A percentile compares a stretch with the other conserved stretches of the same genome.
Conservation (phyloP, 345 rosid genomes). For the Combretum micranthum region DNA sequence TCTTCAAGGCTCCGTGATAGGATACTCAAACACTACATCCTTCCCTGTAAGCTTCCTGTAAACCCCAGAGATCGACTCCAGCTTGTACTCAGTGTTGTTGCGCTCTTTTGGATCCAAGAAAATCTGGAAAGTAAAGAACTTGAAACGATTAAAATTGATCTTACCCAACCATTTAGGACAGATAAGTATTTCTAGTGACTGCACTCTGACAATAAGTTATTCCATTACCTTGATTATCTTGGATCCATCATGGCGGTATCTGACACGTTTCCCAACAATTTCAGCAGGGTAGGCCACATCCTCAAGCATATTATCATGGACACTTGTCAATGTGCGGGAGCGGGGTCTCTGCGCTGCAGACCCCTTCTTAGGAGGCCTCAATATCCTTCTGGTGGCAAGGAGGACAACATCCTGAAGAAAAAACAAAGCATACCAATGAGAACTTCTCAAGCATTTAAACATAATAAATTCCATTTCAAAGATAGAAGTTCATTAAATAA, state of each 20-base stretch:
- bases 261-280: slow-evolving; percentile 76
- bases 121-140: slow-evolving; percentile 24
- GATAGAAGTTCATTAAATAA: not conserved
- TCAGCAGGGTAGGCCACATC: slow-evolving; percentile 85
- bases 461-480: not conserved
- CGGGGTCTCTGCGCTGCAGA: slow-evolving; percentile 88
- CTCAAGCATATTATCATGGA: slow-evolving; percentile 78
- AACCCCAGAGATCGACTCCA: slow-evolving; percentile 64
- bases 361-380: slow-evolving; percentile 88
- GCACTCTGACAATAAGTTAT: no score
- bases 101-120: slow-evolving; percentile 73
- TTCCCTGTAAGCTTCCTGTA: slow-evolving; percentile 84
- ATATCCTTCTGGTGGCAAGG: slow-evolving; percentile 67
- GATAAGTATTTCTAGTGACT: no score
- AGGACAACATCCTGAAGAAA: slow-evolving; percentile 55
- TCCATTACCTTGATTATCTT: slow-evolving; percentile 54
- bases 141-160: no score
- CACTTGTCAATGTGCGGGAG: slow-evolving; percentile 67
- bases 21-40: slow-evolving; percentile 84
- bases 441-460: not conserved
- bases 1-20: slow-evolving; percentile 48
- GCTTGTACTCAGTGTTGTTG: slow-evolving; percentile 77
- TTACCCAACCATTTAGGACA: no score
- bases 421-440: not conserved
- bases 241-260: slow-evolving; percentile 78